A percentile compares a stretch with the other conserved stretches of the same genome.
These are phyloP conservation scores for Fusarium staphyleae DNA, from an alignment of 2,329 filamentous ascomycete species.

Conservation along the genomic window DNA sequence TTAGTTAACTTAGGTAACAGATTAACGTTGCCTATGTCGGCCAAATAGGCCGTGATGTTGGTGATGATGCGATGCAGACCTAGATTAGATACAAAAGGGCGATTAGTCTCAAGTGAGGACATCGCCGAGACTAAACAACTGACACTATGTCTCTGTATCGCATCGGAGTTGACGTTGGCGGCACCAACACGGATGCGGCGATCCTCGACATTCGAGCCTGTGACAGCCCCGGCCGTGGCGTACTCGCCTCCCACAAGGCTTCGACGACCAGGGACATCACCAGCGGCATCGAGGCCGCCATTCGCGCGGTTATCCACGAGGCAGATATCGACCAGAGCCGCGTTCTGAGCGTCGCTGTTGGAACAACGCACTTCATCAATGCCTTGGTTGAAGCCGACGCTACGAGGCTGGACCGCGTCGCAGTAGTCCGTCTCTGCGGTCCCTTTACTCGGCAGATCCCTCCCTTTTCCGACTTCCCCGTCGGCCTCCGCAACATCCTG, in stretches of 20 bases:
- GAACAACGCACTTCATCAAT: slow-evolving; percentile 60
- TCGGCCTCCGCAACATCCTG: slow-evolving; percentile 49
- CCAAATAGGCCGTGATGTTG: not conserved
- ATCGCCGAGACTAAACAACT: too few relatives aligned
- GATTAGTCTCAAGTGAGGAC: too few relatives aligned
- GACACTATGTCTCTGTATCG: slow-evolving; percentile 50
- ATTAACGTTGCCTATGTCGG: too few relatives aligned
- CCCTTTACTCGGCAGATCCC: slow-evolving; percentile 54
- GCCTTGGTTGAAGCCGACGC: slow-evolving; percentile 56
- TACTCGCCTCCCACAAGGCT: slow-evolving; percentile 57
- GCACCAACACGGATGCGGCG: slow-evolving; percentile 54
- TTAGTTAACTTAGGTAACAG: too few relatives aligned
- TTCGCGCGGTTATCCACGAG: slow-evolving; percentile 50
- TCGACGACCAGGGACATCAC: slow-evolving; percentile 59
- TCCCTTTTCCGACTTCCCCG: slow-evolving; percentile 56
- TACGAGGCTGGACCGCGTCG: slow-evolving; percentile 52
- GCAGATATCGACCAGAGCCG: slow-evolving; percentile 48
- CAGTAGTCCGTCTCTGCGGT: slow-evolving; percentile 55
- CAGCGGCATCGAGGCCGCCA: slow-evolving; percentile 56
- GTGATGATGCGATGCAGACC: too few relatives aligned
- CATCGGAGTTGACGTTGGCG: slow-evolving; percentile 53
- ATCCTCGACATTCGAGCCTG: slow-evolving; percentile 52
- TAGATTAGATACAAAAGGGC: too few relatives aligned
- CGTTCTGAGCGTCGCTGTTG: slow-evolving; percentile 57
- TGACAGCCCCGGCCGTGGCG: slow-evolving; percentile 47